A percentile compares a stretch with the other conserved stretches of the same genome.
These are phyloP conservation scores for Letharia lupina DNA, from an alignment of 495 filamentous ascomycete genomes.

Conservation along the genomic window DNA sequence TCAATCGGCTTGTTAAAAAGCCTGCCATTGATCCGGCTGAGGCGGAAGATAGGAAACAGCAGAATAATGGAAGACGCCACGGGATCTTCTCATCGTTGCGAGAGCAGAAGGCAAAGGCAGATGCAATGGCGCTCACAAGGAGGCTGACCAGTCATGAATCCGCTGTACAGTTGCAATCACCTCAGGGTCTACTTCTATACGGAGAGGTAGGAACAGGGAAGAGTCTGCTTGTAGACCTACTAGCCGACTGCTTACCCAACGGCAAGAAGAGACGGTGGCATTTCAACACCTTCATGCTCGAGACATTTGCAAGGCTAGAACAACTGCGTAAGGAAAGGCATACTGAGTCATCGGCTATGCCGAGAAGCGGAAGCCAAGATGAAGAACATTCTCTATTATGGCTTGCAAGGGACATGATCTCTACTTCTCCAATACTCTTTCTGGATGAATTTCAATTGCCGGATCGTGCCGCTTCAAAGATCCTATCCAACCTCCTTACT, in stretches of 20 bases:
- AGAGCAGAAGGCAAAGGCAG: constrained; percentile 32
- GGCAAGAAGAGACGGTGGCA: constrained; percentile 60
- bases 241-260: constrained; percentile 59
- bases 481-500: constrained; percentile 62
- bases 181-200: constrained; percentile 57
- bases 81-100: constrained; percentile 25
- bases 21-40: background rate
- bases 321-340: constrained; percentile 38
- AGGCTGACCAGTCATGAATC: constrained; percentile 54
- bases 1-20: constrained; percentile 37
- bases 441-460: constrained; percentile 69
- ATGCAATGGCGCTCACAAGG: constrained; percentile 51
- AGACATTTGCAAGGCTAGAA: constrained; percentile 56
- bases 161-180: constrained; percentile 52
- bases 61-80: constrained; percentile 3
- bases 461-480: constrained; percentile 58
- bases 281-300: constrained; percentile 69
- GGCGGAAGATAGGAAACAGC: background rate
- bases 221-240: constrained; percentile 60
- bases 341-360: constrained; percentile 13
- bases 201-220: constrained; percentile 68
- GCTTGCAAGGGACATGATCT: constrained; percentile 58
- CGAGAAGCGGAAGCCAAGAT: constrained; percentile 22
- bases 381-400: constrained; percentile 56
- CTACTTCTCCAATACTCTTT: constrained; percentile 60